These are phyloP conservation scores for Botryotinia globosa DNA, from an alignment of 2,329 filamentous ascomycete species.

Conservation along the genomic window DNA sequence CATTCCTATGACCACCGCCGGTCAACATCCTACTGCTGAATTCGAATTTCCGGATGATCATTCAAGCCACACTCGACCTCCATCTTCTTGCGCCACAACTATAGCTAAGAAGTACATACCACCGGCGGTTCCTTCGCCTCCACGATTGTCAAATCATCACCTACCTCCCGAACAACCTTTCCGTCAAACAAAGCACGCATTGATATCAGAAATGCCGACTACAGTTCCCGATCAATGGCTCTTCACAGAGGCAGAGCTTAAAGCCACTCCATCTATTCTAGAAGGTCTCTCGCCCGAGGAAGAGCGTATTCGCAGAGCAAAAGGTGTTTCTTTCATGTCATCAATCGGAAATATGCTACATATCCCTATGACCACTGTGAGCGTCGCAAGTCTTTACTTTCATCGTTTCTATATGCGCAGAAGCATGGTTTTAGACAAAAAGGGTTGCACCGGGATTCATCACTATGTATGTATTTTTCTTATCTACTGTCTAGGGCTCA, in stretches of 20 bases:
- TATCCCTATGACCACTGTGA: conserved; percentile 85
- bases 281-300: conserved; percentile 76
- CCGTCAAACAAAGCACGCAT: conserved; percentile 8
- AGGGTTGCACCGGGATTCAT: conserved; percentile 62
- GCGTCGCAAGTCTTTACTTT: conserved; percentile 90
- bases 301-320: conserved; percentile 77
- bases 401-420: conserved; percentile 93
- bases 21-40: conserved; percentile 11
- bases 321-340: conserved; percentile 94
- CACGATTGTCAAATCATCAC: conserved; percentile 52
- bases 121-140: conserved; percentile 60
- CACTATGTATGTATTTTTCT: conserved; percentile 69
- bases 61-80: conserved; percentile 15
- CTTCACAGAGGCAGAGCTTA: conserved; percentile 79
- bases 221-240: conserved; percentile 69
- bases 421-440: conserved; percentile 72
- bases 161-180: conserved; percentile 47
- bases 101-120: conserved; percentile 51
- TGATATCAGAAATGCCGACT: conserved; percentile 36
- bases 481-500: neutral
- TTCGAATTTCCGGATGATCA: conserved; percentile 16
- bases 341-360: conserved; percentile 92
- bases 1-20: conserved; percentile 21
- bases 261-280: conserved; percentile 77
- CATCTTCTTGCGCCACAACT: conserved; percentile 35